Conservation (phyloP, 2,329 filamentous ascomycete species). For the Monilinia fructicola region DNA sequence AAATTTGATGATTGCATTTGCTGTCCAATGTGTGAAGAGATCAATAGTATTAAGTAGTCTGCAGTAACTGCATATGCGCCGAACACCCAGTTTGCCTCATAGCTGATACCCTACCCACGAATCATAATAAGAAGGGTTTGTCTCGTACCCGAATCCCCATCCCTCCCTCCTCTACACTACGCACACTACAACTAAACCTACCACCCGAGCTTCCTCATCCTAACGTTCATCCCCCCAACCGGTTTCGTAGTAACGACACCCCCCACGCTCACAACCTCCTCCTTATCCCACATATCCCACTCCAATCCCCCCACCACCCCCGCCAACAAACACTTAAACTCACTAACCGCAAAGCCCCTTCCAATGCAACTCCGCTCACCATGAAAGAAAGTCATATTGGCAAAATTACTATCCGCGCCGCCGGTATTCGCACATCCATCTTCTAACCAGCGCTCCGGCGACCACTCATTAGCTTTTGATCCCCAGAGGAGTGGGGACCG, state of each 20-base stretch:
- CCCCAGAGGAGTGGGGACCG: slow-evolving; percentile 59
- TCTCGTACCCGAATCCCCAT: too few relatives aligned
- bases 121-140: too few relatives aligned
- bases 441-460: slow-evolving; percentile 57
- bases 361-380: slow-evolving; percentile 85
- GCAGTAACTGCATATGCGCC: too few relatives aligned
- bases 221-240: slow-evolving; percentile 22
- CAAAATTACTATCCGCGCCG: slow-evolving; percentile 72
- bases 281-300: slow-evolving; percentile 40
- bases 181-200: not conserved
- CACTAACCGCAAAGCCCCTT: slow-evolving; percentile 72
- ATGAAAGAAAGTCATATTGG: slow-evolving; percentile 79
- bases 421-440: slow-evolving; percentile 48
- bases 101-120: too few relatives aligned
- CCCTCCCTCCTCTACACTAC: not conserved
- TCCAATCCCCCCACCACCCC: not conserved
- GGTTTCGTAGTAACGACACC: slow-evolving; percentile 48
- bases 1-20: too few relatives aligned
- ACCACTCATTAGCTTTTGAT: slow-evolving; percentile 57
- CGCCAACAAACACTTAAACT: slow-evolving; percentile 52
- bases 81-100: too few relatives aligned
- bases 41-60: too few relatives aligned
- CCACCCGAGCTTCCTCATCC: slow-evolving; percentile 12
- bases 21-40: too few relatives aligned
- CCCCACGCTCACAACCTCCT: slow-evolving; percentile 51